phyloP scores from a whole-genome alignment of 805 yeast species.

The Candida berthetii region DNA sequence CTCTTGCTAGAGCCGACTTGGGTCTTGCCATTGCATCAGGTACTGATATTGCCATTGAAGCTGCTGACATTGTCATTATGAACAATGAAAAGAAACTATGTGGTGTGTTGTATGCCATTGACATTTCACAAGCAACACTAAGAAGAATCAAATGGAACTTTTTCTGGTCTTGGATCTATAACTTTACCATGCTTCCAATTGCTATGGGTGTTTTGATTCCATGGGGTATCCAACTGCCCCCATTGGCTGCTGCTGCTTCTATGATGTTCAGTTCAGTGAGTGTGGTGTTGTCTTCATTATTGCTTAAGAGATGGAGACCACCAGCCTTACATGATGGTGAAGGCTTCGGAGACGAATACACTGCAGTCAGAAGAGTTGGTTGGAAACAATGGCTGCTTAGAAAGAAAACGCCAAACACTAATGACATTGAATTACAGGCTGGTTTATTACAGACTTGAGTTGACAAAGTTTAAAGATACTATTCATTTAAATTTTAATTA shows the following conservation, averaged over 20 bases:
- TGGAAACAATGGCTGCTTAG: slow-evolving; percentile 1
- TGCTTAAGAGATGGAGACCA: slow-evolving; percentile 61
- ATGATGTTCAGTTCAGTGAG: slow-evolving; percentile 93
- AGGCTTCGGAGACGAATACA: background rate
- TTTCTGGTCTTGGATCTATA: slow-evolving; percentile 82
- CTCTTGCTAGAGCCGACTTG: slow-evolving; percentile 78
- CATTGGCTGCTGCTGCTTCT: slow-evolving; percentile 84
- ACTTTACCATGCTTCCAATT: slow-evolving; percentile 79
- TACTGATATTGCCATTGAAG: slow-evolving; percentile 92
- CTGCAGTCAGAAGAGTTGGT: background rate
- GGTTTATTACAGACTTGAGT: background rate
- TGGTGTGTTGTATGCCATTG: slow-evolving; percentile 56
- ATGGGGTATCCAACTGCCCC: slow-evolving; percentile 70
- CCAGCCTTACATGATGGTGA: slow-evolving; percentile 9
- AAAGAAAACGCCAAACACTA: background rate
- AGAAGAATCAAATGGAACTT: slow-evolving; percentile 73
- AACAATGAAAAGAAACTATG: slow-evolving; percentile 31
- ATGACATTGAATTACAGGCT: background rate
- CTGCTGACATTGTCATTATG: slow-evolving; percentile 87
- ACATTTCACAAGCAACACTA: slow-evolving; percentile 67
- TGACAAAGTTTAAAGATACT: too few species aligned
- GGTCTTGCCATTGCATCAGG: slow-evolving; percentile 93
- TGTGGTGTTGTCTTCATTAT: slow-evolving; percentile 75
- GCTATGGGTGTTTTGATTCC: slow-evolving; percentile 92
- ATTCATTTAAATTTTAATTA: too few species aligned